These are phyloP conservation scores for Torulaspora globosa DNA, from an alignment of 1,139 yeast species.

Conservation along the genomic window DNA sequence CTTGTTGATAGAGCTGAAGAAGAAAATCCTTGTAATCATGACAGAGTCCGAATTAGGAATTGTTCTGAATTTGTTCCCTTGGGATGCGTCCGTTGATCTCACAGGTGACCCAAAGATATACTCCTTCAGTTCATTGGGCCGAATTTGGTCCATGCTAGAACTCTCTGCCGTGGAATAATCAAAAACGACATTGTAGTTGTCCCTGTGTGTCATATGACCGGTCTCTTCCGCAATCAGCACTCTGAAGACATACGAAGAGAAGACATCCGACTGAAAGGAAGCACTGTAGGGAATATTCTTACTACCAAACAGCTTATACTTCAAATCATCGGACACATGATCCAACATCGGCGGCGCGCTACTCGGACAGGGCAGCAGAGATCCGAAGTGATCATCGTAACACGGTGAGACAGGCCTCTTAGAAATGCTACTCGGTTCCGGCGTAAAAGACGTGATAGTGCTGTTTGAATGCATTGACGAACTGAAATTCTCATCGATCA, in stretches of 20 bases:
- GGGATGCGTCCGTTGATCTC: conserved; percentile 25
- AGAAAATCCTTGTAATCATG: conserved; percentile 32
- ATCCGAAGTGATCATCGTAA: conserved; percentile 9
- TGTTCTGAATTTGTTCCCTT: conserved; percentile 30
- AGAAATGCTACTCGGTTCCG: conserved; percentile 1
- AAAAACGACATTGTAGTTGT: conserved; percentile 35
- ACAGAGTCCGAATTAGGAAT: conserved; percentile 34
- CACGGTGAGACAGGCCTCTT: conserved; percentile 1
- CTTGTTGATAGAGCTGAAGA: conserved; percentile 14
- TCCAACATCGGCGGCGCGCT: conserved; percentile 24
- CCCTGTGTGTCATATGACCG: conserved; percentile 36
- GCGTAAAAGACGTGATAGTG: conserved; percentile 4
- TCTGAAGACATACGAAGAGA: conserved; percentile 29
- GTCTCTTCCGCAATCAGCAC: conserved; percentile 38
- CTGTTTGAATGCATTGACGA: conserved; percentile 8
- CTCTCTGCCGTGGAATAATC: conserved; percentile 34
- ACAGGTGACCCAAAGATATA: conserved; percentile 37
- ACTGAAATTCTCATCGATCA: conserved; percentile 3
- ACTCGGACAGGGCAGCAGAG: conserved; percentile 4
- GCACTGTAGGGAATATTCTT: conserved; percentile 19
- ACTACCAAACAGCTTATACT: conserved; percentile 29
- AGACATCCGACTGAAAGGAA: conserved; percentile 5
- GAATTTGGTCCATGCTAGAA: conserved; percentile 27
- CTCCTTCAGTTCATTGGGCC: conserved; percentile 34
- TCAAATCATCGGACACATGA: conserved; percentile 31